Conservation (phyloP, 331 rosid genomes). For the Dryas integrifolia region DNA sequence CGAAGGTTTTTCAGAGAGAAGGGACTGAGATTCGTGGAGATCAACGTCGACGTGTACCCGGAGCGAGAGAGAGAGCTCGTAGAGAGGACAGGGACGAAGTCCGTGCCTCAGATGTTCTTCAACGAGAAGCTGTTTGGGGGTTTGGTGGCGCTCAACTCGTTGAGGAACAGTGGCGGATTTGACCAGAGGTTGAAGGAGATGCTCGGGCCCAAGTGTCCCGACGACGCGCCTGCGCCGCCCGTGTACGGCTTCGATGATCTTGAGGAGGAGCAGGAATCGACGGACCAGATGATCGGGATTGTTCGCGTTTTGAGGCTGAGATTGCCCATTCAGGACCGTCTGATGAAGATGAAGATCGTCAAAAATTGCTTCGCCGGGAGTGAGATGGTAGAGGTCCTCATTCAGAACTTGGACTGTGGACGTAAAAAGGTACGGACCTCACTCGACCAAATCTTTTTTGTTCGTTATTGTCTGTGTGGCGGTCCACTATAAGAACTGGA, state of each 20-base stretch:
- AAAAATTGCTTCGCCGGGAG: constrained; percentile 71
- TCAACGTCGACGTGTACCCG: constrained; percentile 72
- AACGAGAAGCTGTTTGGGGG: constrained; percentile 79
- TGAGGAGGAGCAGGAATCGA: constrained; percentile 42
- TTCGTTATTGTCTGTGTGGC: constrained; percentile 8
- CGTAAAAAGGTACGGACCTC: constrained; percentile 57
- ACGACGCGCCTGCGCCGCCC: constrained; percentile 63
- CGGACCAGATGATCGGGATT: constrained; percentile 49
- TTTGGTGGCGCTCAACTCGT: constrained; percentile 64
- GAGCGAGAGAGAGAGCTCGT: constrained; percentile 60
- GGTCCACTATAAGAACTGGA: constrained; percentile 1
- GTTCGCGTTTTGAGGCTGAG: constrained; percentile 63
- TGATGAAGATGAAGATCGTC: constrained; percentile 72
- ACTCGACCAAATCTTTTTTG: constrained; percentile 2
- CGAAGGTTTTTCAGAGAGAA: constrained; percentile 53
- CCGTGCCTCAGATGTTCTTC: constrained; percentile 89
- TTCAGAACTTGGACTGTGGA: constrained; percentile 55
- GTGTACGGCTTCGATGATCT: constrained; percentile 70
- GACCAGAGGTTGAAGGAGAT: constrained; percentile 51
- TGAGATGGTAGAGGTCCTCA: constrained; percentile 61
- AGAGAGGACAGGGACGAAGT: constrained; percentile 50
- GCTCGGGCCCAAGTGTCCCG: constrained; percentile 51
- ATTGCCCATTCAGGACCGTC: constrained; percentile 86
- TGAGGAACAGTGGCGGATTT: constrained; percentile 66
- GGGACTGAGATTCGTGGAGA: constrained; percentile 65